Evolutionary conservation across 805 yeast species (phyloP).

Genomic region (Pichia gijzeniarum): DNA sequence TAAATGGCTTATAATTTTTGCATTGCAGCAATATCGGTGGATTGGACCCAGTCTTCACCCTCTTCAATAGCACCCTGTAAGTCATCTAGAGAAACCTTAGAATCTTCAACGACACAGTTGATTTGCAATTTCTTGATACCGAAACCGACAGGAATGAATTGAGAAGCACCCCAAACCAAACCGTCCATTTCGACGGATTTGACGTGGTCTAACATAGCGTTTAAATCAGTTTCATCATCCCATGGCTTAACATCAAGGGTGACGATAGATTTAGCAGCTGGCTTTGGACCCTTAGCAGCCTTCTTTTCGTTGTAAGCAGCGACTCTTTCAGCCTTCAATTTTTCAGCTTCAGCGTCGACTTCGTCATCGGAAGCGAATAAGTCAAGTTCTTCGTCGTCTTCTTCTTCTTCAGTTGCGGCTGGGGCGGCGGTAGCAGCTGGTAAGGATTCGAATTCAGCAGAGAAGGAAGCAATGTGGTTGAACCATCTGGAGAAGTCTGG

Average conservation of each 20-base stretch:
- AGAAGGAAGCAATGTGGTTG: constrained; percentile 94
- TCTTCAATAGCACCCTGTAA: constrained; percentile 74
- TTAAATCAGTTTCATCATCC: constrained; percentile 99
- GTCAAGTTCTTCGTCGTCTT: constrained; percentile 88
- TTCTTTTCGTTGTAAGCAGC: constrained; percentile 97
- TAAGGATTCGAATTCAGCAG: constrained; percentile 73
- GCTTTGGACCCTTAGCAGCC: constrained; percentile 95
- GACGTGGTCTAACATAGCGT: constrained; percentile 79
- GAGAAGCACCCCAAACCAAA: constrained; percentile 97
- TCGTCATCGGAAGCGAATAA: constrained; percentile 92
- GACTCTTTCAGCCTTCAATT: constrained; percentile 93
- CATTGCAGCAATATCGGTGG: constrained; percentile 98
- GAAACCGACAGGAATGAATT: constrained; percentile 95
- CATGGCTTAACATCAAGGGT: constrained; percentile 98
- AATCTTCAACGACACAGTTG: constrained; percentile 97
- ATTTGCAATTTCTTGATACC: constrained; percentile 99
- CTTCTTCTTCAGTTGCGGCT: constrained; percentile 61
- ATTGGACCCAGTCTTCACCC: constrained; percentile 99
- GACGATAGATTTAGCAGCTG: constrained; percentile 97
- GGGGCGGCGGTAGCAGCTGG: constrained; percentile 70
- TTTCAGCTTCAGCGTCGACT: constrained; percentile 95
- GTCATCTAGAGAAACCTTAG: constrained; percentile 86
- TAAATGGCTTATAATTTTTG: constrained; percentile 69
- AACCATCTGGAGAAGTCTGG: constrained; percentile 98
- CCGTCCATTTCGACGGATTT: constrained; percentile 86